Base-by-base conservation (phyloP, 257 asterid species). In the Scutellaria galericulata region DNA sequence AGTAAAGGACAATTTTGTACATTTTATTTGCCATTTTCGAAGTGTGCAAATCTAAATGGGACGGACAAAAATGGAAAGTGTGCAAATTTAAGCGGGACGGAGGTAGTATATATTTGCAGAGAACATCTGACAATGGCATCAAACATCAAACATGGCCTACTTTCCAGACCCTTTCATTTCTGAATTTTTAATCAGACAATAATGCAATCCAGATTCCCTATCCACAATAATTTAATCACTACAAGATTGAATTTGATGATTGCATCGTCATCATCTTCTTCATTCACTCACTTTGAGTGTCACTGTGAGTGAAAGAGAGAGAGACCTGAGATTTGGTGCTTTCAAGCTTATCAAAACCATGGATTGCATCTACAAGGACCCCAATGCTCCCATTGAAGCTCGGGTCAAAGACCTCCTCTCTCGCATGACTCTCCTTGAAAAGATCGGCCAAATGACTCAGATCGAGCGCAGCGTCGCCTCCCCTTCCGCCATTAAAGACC, bases 361-460 rank as follows among this genome's bases (percentile, higher is more conserved):
- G 93, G 89, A 84, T 50, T 87, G 96, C 92, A 62, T 89, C 42
- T 94, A 89, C 93, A 89, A 82, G 78, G 85, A 86, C 80, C 86
- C 84, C 20, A 81, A 75, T 63, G 96, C 96, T 72, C 85, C 89
- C 31, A 40, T 86, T 40, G 98, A 94, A 78, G 88, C 89, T 51
- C 83, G 96, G 66, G 91, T 94, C 7, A 92, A 84, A 68, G 97
- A 91, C 76, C 90, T 94, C 58, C 84, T 91, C 67, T 78, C 95
- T 42, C 85, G 91, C 61, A 91, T 94, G 98, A 91, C 97, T 8
- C 83, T 94, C 14, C 66, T 53, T 22, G 98, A 94, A n/a, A 94
- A 94, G 81, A 88, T 94, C 62, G 96, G 96, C 44, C 98, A 94
- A 66, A 94, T 94, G 85, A 89, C 97, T 27, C 96, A 90, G 83